phyloP scores from a whole-genome alignment of 371 early-diverging fungal genomes.

The Lichtheimia corymbifera region DNA sequence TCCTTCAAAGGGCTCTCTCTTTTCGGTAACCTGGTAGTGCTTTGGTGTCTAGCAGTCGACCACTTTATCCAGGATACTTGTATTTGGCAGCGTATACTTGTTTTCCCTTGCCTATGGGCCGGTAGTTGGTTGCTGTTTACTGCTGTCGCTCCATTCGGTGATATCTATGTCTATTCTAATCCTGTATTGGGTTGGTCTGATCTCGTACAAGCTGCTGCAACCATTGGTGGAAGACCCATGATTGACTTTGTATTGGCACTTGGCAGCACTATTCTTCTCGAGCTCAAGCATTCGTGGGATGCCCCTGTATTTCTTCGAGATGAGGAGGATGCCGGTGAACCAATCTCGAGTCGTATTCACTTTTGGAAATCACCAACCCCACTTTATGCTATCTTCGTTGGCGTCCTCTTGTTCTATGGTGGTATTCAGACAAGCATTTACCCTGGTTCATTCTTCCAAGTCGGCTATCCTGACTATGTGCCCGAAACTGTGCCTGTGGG shows the following conservation, averaged over 20 bases:
- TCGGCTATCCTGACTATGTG: constrained; percentile 23
- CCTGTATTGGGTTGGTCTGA: constrained; percentile 27
- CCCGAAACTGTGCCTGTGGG: constrained; percentile 33
- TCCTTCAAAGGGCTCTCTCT: constrained; percentile 5
- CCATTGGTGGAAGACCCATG: constrained; percentile 26
- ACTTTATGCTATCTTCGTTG: constrained; percentile 11
- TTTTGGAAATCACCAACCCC: constrained; percentile 19
- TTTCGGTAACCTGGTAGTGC: constrained; percentile 8
- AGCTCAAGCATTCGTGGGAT: constrained; percentile 10
- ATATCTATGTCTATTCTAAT: constrained; percentile 22
- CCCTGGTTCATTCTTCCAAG: constrained; percentile 33
- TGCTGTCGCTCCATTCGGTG: constrained; percentile 26
- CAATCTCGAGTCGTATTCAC: background rate
- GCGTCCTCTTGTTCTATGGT: constrained; percentile 19
- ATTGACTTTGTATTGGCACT: constrained; percentile 32
- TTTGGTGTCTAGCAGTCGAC: constrained; percentile 13
- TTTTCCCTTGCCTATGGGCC: constrained; percentile 33
- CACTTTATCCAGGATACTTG: constrained; percentile 8
- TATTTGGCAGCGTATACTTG: constrained; percentile 19
- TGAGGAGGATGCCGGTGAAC: background rate
- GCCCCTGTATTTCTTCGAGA: background rate
- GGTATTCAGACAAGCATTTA: constrained; percentile 27
- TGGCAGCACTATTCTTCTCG: constrained; percentile 27
- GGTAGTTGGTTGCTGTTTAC: constrained; percentile 22
- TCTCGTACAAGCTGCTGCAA: constrained; percentile 26